Conservation (phyloP, 163 green algal genomes). For the Scenedesmus sp. region DNA sequence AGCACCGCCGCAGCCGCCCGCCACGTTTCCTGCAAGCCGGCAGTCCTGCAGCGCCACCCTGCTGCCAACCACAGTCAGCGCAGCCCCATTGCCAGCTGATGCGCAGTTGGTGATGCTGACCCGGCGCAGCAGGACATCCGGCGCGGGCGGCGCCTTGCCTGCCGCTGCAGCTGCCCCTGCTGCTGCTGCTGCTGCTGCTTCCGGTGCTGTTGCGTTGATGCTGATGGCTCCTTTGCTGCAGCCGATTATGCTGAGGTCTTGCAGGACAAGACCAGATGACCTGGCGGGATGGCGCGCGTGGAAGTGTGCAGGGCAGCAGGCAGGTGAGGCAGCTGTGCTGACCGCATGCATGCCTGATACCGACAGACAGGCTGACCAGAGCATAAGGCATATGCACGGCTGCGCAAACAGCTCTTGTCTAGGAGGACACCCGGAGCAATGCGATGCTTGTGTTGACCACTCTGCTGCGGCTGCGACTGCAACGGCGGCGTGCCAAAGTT, state of each 20-base stretch:
- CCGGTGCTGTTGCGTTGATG: conserved; percentile 20
- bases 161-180: background rate
- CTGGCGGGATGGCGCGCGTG: background rate
- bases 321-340: too few relatives aligned
- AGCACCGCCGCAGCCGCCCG: conserved; percentile 21
- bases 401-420: background rate
- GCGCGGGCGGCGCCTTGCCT: background rate
- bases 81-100: background rate
- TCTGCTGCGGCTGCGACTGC: background rate
- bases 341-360: too few relatives aligned
- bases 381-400: too few relatives aligned
- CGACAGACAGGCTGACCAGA: background rate
- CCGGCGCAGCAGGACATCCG: conserved; percentile 19
- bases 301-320: background rate
- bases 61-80: background rate
- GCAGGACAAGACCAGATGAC: conserved; percentile 31
- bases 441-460: background rate
- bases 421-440: background rate
- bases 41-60: conserved; percentile 31
- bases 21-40: background rate
- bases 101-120: conserved; percentile 9
- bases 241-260: conserved; percentile 23
- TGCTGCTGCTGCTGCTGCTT: background rate
- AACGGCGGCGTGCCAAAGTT: too few relatives aligned
- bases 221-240: conserved; percentile 12